Base-by-base conservation (phyloP, 2,329 filamentous ascomycete genomes). In the Trichoderma koningiopsis region DNA sequence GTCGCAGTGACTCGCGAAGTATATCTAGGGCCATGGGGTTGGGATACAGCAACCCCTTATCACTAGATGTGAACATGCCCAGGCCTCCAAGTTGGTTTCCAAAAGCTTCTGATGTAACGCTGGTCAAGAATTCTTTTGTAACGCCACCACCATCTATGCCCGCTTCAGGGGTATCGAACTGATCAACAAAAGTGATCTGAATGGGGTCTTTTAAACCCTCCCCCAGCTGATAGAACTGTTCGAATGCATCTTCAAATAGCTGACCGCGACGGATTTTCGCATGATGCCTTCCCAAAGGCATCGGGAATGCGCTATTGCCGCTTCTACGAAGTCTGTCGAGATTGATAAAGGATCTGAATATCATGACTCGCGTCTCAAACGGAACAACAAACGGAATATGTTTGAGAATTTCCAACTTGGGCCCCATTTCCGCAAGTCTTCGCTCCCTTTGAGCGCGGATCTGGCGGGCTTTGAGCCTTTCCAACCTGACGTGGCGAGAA, bases 381-480 rank as follows among this genome's bases (percentile, higher is more conserved):
- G 95, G 96, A 56, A 99, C 96, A 73, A 95, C 92, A 77, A 98
- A 99, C 0, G 96, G 96, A 90, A 99, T 96, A 75, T 98, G 96
- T 73, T 96, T 91, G 62, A 99, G 81, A 5, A 99, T 92, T 76
- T 97, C 94, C 11, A 97, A 83, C 73, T 95, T 91, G 0, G 96
- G 95, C 0, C 92, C 93, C 71, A 97, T 89, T 16, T 91, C 87
- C 59, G 94, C 92, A 29, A 96, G 81, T 71, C 92, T 87, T 72
- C 92, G 89, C 73, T 90, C 89, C 47, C 90, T 86, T 55, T 89
- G 89, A 7, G 87, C 85, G 75, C 89, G 89, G 72, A 89, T 87
- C 75, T 93, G 89, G 72, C 89, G 87, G 49, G 85, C 83, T 72
- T 87, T 87, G 56, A 91, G 79, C 67, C 84, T 83, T 76, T 94